phyloP scores from a whole-genome alignment of 495 filamentous ascomycete genomes.

The Trichoderma erinaceum region DNA sequence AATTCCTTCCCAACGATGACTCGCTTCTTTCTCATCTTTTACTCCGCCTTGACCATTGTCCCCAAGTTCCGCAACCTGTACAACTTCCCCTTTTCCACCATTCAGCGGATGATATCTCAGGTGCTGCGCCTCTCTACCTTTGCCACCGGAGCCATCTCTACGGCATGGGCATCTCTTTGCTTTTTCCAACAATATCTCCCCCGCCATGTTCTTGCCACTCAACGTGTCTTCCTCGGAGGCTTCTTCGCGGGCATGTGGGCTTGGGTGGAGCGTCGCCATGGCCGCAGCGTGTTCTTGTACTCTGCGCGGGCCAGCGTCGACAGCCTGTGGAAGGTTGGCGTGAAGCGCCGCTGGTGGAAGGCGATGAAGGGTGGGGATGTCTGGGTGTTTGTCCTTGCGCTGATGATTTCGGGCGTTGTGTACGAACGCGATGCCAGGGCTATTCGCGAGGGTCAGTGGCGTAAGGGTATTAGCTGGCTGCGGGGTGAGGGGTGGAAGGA shows the following conservation, averaged over 20 bases:
- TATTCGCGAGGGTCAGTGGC: constrained; percentile 58
- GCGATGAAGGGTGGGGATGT: constrained; percentile 78
- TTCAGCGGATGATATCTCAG: constrained; percentile 54
- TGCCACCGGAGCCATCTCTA: constrained; percentile 69
- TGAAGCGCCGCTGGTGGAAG: constrained; percentile 77
- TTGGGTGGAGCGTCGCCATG: constrained; percentile 57
- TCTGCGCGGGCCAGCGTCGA: constrained; percentile 67
- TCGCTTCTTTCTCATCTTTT: constrained; percentile 66
- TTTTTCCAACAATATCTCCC: constrained; percentile 76
- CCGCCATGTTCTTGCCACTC: constrained; percentile 63
- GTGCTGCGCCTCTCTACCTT: constrained; percentile 68
- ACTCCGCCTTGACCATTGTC: constrained; percentile 57
- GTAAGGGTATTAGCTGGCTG: constrained; percentile 68
- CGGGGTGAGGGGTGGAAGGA: constrained; percentile 53
- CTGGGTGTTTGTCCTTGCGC: constrained; percentile 66
- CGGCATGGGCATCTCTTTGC: constrained; percentile 82
- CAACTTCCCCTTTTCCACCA: constrained; percentile 54
- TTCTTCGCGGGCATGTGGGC: constrained; percentile 79
- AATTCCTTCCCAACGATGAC: constrained; percentile 71
- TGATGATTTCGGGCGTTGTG: constrained; percentile 71
- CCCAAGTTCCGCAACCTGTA: constrained; percentile 60
- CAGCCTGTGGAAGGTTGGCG: constrained; percentile 81
- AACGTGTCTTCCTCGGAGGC: constrained; percentile 83
- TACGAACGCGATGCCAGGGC: constrained; percentile 66
- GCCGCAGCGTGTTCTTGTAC: constrained; percentile 62